Conservation (phyloP, 116 monocot genomes). For the Phalaenopsis hybrid region DNA sequence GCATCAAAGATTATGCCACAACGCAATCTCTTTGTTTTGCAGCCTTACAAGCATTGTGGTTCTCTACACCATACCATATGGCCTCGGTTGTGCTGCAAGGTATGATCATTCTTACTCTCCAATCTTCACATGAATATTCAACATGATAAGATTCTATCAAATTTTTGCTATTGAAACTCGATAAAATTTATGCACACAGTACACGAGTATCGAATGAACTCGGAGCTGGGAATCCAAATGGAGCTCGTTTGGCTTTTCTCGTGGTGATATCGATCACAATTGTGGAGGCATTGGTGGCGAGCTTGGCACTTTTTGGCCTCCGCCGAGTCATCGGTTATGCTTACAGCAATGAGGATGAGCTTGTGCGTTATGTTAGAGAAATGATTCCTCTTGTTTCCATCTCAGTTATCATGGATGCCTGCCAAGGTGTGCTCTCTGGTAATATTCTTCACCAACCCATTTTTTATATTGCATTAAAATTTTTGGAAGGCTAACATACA, state of each 20-base stretch:
- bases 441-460: background rate
- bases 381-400: slow-evolving; percentile 45
- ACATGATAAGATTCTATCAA: background rate
- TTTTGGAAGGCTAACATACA: too few species aligned
- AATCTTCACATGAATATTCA: background rate
- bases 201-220: slow-evolving; percentile 52
- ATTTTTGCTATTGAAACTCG: background rate
- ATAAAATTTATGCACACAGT: slow-evolving; percentile 10
- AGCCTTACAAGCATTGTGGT: slow-evolving; percentile 30
- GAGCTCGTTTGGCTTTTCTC: slow-evolving; percentile 24
- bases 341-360: slow-evolving; percentile 42
- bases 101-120: slow-evolving; percentile 1
- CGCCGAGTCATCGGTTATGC: slow-evolving; percentile 40
- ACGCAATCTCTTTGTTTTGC: background rate
- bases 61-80: slow-evolving; percentile 39
- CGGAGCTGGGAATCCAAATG: slow-evolving; percentile 40
- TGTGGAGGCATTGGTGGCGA: slow-evolving; percentile 19
- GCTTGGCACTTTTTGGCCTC: slow-evolving; percentile 14
- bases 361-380: slow-evolving; percentile 26
- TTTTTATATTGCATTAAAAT: too few species aligned
- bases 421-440: slow-evolving; percentile 47
- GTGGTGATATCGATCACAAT: slow-evolving; percentile 28
- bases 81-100: slow-evolving; percentile 47
- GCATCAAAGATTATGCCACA: background rate
- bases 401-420: slow-evolving; percentile 31